Evolutionary conservation across 2,329 filamentous ascomycete species (phyloP), one percentile per base, ranked within the genome.

Genomic region (Macrophomina tecta): DNA sequence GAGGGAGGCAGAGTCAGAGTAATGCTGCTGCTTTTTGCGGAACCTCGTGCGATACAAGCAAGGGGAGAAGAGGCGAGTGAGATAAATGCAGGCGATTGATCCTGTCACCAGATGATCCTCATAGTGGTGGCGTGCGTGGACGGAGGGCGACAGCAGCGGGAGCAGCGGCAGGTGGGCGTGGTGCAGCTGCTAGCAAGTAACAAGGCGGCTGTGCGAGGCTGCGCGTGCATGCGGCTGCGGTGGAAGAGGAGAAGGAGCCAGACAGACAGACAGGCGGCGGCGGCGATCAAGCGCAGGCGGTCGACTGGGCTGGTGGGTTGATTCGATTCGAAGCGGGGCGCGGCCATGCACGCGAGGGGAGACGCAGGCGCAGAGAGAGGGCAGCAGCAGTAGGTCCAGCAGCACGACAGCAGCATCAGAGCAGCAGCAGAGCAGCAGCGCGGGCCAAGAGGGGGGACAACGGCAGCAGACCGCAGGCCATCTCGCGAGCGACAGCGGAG

Each of bases 31-130:
- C 28, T 23, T n/a, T 12, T n/a, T 30, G 34, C 52, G 40, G 38
- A 23, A 36, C 16, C 52, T 38, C 32, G 52, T 55, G 52, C 52
- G 52, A 36, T 23, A 42, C 56, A 61, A 38, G 58, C 42, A 62
- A 62, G 58, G 58, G 42, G 46, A 49, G 30, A 49, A 49, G 12
- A 30, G 55, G n/a, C 46, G 5, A 45, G 9, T 45, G 42, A 40
- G 55, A 60, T 60, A 46, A 60, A 48, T 58, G 53, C 46, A 28
- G 46, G n/a, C 56, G 56, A 61, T 61, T 46, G 40, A 61, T 61
- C 56, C 56, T 61, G 58, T 62, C 58, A 62, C 58, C 58, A 62
- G 58, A 62, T 23, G 23, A 23, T 62, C 42, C 30, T 8, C 58
- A 62, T 62, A 14, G 58, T 36, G 58, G 45, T 40, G 55, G 55